Percentiles rank a stretch among this genome's conserved stretches.
phyloP scores from a whole-genome alignment of 345 rosid genomes.

The Streptanthus diversifolius region DNA sequence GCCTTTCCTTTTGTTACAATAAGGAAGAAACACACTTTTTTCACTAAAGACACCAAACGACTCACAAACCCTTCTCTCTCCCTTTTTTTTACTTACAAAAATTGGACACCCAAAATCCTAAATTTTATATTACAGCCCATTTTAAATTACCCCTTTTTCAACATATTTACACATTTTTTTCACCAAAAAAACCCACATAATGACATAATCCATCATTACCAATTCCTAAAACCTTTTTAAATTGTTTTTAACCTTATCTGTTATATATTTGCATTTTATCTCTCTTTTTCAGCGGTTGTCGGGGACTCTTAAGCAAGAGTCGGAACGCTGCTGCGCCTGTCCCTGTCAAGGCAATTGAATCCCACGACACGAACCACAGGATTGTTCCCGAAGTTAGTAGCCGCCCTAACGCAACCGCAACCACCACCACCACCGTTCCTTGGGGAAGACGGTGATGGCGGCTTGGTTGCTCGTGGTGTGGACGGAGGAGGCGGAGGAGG shows the following conservation, averaged over 20 bases:
- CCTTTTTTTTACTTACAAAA: conserved; percentile 14
- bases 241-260: background rate
- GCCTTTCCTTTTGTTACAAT: conserved; percentile 17
- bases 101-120: conserved; percentile 27
- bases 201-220: background rate
- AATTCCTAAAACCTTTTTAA: conserved; percentile 16
- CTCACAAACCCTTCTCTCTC: conserved; percentile 14
- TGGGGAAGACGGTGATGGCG: conserved; percentile 46
- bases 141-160: background rate
- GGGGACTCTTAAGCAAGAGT: conserved; percentile 52
- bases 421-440: conserved; percentile 61
- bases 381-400: conserved; percentile 60
- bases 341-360: conserved; percentile 86
- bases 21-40: conserved; percentile 23
- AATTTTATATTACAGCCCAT: background rate
- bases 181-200: background rate
- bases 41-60: conserved; percentile 9
- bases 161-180: conserved; percentile 24
- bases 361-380: conserved; percentile 88
- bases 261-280: conserved; percentile 18
- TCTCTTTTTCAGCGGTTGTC: background rate
- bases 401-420: conserved; percentile 43
- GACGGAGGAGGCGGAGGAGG: conserved; percentile 3
- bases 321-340: conserved; percentile 58
- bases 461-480: conserved; percentile 21